These are phyloP conservation scores for Akebia trifoliata DNA, from an alignment of 164 flowering plant species.

Conservation along the genomic window DNA sequence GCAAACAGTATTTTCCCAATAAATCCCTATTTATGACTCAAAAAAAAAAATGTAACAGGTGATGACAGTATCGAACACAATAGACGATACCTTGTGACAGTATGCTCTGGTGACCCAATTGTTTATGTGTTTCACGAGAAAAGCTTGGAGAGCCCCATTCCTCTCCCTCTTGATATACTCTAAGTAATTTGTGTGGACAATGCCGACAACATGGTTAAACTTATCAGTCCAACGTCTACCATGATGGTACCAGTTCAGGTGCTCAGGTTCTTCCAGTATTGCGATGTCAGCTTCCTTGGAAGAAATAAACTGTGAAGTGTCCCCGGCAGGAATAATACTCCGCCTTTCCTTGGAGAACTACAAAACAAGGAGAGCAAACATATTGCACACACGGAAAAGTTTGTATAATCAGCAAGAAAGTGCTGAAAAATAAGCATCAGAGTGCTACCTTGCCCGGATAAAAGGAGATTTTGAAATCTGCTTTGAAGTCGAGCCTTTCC, in stretches of 20 bases:
- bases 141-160: slow-evolving; percentile 75
- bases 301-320: slow-evolving; percentile 70
- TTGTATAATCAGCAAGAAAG: background rate
- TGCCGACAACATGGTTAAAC: slow-evolving; percentile 76
- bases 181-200: slow-evolving; percentile 76
- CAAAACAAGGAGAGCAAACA: slow-evolving; percentile 13
- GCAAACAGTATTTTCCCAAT: background rate
- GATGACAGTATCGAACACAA: background rate
- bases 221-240: slow-evolving; percentile 86
- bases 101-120: slow-evolving; percentile 69
- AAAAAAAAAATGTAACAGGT: background rate
- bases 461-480: slow-evolving; percentile 84
- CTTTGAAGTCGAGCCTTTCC: slow-evolving; percentile 87
- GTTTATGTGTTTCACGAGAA: slow-evolving; percentile 76
- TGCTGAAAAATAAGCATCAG: background rate
- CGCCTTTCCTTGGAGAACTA: slow-evolving; percentile 72
- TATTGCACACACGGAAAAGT: background rate
- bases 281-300: slow-evolving; percentile 85
- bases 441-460: slow-evolving; percentile 91
- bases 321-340: slow-evolving; percentile 79
- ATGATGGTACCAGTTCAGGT: slow-evolving; percentile 82
- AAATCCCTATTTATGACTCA: background rate
- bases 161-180: slow-evolving; percentile 83
- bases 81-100: slow-evolving; percentile 58
- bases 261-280: slow-evolving; percentile 82